Base-by-base conservation (phyloP, 2,329 filamentous ascomycete genomes). In the Aurifilum marmelostoma region DNA sequence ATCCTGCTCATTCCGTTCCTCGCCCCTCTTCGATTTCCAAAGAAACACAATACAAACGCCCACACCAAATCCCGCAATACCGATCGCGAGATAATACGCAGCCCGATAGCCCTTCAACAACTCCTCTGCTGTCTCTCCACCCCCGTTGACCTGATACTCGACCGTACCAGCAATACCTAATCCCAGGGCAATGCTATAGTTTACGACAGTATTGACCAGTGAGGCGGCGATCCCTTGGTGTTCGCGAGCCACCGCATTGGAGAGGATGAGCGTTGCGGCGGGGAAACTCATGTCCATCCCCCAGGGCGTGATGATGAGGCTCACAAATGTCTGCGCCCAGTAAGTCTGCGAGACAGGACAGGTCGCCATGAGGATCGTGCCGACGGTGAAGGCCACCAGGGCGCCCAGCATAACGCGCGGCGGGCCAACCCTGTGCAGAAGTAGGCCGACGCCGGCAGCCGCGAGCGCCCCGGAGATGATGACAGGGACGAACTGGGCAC, bases 221-320 rank as follows among this genome's bases (percentile, higher is more conserved):
- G 80, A 82, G 3, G 76, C 76, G 1, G 74, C 76, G 29, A 77
- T 74, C 0, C 75, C 76, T 64, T 76, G 75, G 62, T 76, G 73
- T 37, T 73, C 65, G 34, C 70, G 71, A 9, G 71, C 68, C 5
- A 77, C 70, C 3, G 76, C 76, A 68, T 85, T 82, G 24, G 79
- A 82, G 24, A 87, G 76, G 39, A 87, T 80, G 3, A 87, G 71
- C 0, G 82, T 86, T 0, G 80, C 83, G 0, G 84, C 81, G 1
- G 85, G 85, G 73, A 87, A 87, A 5, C 78, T 81, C 81, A 87
- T 85, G 71, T 88, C 85, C 83, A 86, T 85, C 1, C 84, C 83
- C 73, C 77, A 82, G 0, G 83, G 81, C 69, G 80, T 83, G 34
- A 87, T 74, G 29, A 86, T 14, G 21, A 81, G 76, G 16, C 77